Percentiles rank a stretch among this genome's conserved stretches.
These are phyloP conservation scores for Psilocybe sp. DNA, from an alignment of 768 basidiomycete species.

Conservation along the genomic window DNA sequence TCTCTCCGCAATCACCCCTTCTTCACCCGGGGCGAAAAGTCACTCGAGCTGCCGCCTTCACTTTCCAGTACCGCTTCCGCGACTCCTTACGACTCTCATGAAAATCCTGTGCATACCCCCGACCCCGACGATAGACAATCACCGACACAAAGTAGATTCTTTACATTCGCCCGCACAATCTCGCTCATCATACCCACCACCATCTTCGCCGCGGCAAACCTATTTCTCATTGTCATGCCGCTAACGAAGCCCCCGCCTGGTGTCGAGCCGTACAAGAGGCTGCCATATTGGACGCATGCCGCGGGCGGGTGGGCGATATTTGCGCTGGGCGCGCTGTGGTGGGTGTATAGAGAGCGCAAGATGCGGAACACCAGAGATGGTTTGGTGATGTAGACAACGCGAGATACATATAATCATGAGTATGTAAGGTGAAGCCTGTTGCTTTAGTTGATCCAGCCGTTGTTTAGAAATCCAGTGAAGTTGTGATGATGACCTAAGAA, in stretches of 20 bases:
- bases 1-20: constrained; percentile 9
- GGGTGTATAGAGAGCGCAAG: constrained; percentile 16
- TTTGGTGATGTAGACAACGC: no score
- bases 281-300: constrained; percentile 60
- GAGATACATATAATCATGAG: no score
- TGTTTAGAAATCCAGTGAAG: no score
- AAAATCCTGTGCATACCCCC: no score
- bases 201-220: constrained; percentile 56
- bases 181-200: constrained; percentile 22
- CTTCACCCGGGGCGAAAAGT: background rate
- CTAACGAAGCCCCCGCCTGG: constrained; percentile 51
- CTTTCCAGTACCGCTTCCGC: background rate
- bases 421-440: no score
- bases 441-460: no score
- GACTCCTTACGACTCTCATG: background rate
- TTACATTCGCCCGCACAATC: background rate
- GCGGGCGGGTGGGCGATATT: constrained; percentile 37
- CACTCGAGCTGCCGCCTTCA: background rate
- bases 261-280: constrained; percentile 40
- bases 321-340: constrained; percentile 33
- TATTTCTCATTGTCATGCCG: constrained; percentile 56
- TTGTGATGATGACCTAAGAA: no score
- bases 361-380: background rate
- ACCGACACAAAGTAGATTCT: background rate
- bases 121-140: no score